A percentile compares a stretch with the other conserved stretches of the same genome.
These are phyloP conservation scores for Lumnitzera racemosa DNA, from an alignment of 345 rosid genomes.

Conservation along the genomic window DNA sequence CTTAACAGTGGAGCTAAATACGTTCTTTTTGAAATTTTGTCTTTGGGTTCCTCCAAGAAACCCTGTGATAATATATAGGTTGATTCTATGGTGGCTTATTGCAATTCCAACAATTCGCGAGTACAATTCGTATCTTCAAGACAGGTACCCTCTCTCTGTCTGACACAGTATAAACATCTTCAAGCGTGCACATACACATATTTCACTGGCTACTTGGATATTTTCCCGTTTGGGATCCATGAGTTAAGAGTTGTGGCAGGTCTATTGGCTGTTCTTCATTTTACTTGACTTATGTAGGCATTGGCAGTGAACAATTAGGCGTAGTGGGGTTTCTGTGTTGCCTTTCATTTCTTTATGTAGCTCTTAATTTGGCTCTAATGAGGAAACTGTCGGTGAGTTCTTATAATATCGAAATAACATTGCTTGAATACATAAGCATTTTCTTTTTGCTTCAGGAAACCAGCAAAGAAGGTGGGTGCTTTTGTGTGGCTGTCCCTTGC, in stretches of 20 bases:
- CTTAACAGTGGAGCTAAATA: conserved; percentile 87
- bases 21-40: conserved; percentile 95
- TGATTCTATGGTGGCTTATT: conserved; percentile 97
- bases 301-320: too few species aligned
- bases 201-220: too few species aligned
- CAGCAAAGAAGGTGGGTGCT: conserved; percentile 92
- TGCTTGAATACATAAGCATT: neutral
- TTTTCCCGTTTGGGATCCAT: too few species aligned
- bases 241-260: too few species aligned
- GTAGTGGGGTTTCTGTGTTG: too few species aligned
- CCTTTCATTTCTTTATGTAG: too few species aligned
- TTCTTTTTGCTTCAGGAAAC: conserved; percentile 37
- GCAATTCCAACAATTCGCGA: conserved; percentile 96
- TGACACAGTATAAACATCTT: neutral
- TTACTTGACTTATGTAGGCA: neutral
- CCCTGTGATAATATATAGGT: conserved; percentile 80
- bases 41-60: conserved; percentile 96
- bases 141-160: conserved; percentile 40
- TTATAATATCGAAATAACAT: too few species aligned
- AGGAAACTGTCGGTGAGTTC: too few species aligned
- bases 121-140: conserved; percentile 94
- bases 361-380: too few species aligned
- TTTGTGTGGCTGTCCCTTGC: conserved; percentile 98
- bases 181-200: too few species aligned
- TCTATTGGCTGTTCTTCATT: neutral